Evolutionary conservation across 2,329 filamentous ascomycete species (phyloP).

Genomic region (Arachnopeziza araneosa): DNA sequence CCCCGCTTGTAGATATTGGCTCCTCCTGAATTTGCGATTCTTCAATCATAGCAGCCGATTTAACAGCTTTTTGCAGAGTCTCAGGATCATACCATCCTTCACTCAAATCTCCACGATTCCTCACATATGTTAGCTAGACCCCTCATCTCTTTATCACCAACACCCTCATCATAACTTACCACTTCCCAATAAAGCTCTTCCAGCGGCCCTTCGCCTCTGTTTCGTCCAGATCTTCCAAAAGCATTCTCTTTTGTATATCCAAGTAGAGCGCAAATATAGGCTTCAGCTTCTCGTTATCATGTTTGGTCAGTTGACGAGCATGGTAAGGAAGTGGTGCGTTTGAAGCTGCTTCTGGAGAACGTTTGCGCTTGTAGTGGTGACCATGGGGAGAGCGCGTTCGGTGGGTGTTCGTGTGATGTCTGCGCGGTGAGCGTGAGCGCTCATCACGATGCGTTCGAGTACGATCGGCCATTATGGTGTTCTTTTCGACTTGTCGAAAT

Average conservation of each 20-base stretch:
- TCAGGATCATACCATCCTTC: slow-evolving; percentile 91
- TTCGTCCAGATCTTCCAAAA: slow-evolving; percentile 63
- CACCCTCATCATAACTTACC: slow-evolving; percentile 46
- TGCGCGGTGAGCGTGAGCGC: slow-evolving; percentile 14
- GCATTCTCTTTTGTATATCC: slow-evolving; percentile 76
- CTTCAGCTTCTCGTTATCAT: slow-evolving; percentile 60
- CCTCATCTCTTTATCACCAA: not conserved
- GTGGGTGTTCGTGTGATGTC: not conserved
- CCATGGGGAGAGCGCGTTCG: not conserved
- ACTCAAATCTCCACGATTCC: slow-evolving; percentile 79
- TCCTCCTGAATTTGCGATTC: not conserved
- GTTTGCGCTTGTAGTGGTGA: not conserved
- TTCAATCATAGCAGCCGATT: slow-evolving; percentile 9
- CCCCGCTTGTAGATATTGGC: not conserved
- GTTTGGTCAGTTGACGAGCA: slow-evolving; percentile 60
- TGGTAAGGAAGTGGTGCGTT: slow-evolving; percentile 69
- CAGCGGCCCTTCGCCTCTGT: slow-evolving; percentile 77
- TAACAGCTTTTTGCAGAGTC: slow-evolving; percentile 36
- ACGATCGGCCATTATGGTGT: not conserved
- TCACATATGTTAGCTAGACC: slow-evolving; percentile 43
- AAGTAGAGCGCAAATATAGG: slow-evolving; percentile 79
- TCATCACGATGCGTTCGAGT: not conserved
- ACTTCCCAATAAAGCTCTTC: slow-evolving; percentile 89
- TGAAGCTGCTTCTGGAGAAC: slow-evolving; percentile 3
- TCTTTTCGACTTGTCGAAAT: too few relatives aligned